Percentiles rank a stretch among this genome's conserved stretches.
These are phyloP conservation scores for Plasmodium coatneyi DNA, from an alignment of 169 alveolate species.

Conservation along the genomic window DNA sequence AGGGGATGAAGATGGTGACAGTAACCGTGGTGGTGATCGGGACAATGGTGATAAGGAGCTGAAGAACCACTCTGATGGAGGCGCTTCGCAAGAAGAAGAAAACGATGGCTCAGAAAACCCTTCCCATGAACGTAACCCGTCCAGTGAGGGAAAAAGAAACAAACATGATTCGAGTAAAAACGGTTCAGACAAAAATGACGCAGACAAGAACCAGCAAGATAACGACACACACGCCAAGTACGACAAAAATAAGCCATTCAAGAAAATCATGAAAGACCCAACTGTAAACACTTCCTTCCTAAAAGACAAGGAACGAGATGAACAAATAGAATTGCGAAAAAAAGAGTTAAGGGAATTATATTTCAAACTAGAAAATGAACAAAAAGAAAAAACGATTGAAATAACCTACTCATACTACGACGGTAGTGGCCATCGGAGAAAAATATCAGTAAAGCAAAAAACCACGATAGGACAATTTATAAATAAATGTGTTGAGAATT, in stretches of 20 bases:
- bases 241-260: slow-evolving; percentile 1
- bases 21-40: background rate
- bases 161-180: background rate
- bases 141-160: background rate
- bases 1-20: background rate
- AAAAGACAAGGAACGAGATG: slow-evolving; percentile 73
- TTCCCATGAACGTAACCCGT: background rate
- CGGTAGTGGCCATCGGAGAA: slow-evolving; percentile 75
- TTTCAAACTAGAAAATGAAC: slow-evolving; percentile 69
- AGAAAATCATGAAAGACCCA: slow-evolving; percentile 69
- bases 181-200: background rate
- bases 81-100: background rate
- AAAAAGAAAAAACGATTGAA: slow-evolving; percentile 69
- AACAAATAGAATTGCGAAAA: slow-evolving; percentile 59
- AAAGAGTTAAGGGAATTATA: slow-evolving; percentile 73
- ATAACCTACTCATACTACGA: slow-evolving; percentile 73
- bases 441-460: slow-evolving; percentile 66
- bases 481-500: slow-evolving; percentile 75
- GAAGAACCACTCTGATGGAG: background rate
- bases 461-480: slow-evolving; percentile 76
- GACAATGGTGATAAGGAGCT: background rate
- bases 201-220: background rate
- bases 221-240: background rate
- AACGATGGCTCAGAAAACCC: background rate
- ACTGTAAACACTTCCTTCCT: slow-evolving; percentile 69